Conservation (phyloP, 208 protist genomes). For the Blastocrithidia nonstop region DNA sequence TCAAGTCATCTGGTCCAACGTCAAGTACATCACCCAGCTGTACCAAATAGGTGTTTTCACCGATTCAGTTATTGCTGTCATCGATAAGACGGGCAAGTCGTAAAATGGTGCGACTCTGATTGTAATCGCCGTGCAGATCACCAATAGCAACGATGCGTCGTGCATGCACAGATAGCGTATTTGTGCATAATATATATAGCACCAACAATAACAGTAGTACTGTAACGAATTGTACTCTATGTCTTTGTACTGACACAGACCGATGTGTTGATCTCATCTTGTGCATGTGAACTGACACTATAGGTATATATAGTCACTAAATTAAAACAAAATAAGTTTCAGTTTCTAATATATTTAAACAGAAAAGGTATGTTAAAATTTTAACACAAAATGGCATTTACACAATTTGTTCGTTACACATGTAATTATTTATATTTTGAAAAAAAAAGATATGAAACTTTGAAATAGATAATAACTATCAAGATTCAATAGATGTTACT, state of each 20-base stretch:
- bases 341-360: too few species aligned
- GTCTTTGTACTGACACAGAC: too few species aligned
- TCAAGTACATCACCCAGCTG: conserved; percentile 88
- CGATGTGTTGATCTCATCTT: too few species aligned
- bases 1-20: conserved; percentile 67
- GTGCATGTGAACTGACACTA: too few species aligned
- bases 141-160: conserved; percentile 63
- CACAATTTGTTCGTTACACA: too few species aligned
- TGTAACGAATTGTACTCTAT: neutral
- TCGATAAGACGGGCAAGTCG: conserved; percentile 54
- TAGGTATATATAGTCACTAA: neutral
- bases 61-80: conserved; percentile 58
- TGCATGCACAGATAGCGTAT: neutral
- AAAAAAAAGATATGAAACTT: neutral
- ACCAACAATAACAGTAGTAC: neutral
- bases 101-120: conserved; percentile 52
- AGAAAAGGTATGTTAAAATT: too few species aligned
- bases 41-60: conserved; percentile 57
- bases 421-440: neutral
- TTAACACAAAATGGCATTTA: too few species aligned
- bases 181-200: neutral
- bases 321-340: too few species aligned
- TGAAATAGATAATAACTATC: conserved; percentile 1
- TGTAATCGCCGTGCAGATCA: conserved; percentile 80
- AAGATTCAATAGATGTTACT: neutral